Conservation (phyloP, 805 yeast genomes). For the Candida pseudofarinosa region DNA sequence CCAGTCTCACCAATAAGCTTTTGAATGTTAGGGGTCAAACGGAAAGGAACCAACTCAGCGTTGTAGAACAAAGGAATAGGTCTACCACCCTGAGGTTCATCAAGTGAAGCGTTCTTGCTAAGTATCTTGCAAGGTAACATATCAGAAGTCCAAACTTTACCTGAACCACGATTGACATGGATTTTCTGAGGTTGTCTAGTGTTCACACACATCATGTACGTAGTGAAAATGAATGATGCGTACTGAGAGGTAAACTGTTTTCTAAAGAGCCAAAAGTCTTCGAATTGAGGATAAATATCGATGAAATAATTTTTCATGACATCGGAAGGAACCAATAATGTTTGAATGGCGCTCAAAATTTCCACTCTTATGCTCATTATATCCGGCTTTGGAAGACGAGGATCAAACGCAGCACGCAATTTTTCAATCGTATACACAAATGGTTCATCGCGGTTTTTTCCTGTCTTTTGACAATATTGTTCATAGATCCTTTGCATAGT, state of each 20-base stretch:
- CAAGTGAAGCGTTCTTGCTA: slow-evolving; percentile 46
- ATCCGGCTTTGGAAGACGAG: slow-evolving; percentile 90
- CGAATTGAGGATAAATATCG: slow-evolving; percentile 67
- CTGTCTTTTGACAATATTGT: slow-evolving; percentile 69
- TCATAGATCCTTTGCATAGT: slow-evolving; percentile 85
- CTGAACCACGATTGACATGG: slow-evolving; percentile 73
- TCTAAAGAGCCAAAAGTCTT: slow-evolving; percentile 96
- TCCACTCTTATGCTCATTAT: slow-evolving; percentile 84
- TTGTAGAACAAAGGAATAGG: slow-evolving; percentile 84
- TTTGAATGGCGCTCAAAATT: slow-evolving; percentile 84
- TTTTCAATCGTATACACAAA: slow-evolving; percentile 81
- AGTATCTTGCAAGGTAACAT: slow-evolving; percentile 89
- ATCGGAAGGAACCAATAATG: slow-evolving; percentile 79
- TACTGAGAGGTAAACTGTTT: slow-evolving; percentile 93
- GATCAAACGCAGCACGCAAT: slow-evolving; percentile 88
- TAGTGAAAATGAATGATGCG: slow-evolving; percentile 87
- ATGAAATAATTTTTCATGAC: slow-evolving; percentile 77
- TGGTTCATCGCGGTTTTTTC: slow-evolving; percentile 83
- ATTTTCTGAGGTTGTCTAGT: slow-evolving; percentile 93
- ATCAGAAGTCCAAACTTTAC: slow-evolving; percentile 89
- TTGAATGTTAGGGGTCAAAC: slow-evolving; percentile 94
- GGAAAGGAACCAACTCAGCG: slow-evolving; percentile 91
- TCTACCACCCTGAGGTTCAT: slow-evolving; percentile 45
- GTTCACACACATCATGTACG: slow-evolving; percentile 91
- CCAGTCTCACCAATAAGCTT: slow-evolving; percentile 91